Evolutionary conservation across 805 yeast genomes (phyloP), one percentile per base, ranked within the genome.

Genomic region (Kazachstania martiniae): DNA sequence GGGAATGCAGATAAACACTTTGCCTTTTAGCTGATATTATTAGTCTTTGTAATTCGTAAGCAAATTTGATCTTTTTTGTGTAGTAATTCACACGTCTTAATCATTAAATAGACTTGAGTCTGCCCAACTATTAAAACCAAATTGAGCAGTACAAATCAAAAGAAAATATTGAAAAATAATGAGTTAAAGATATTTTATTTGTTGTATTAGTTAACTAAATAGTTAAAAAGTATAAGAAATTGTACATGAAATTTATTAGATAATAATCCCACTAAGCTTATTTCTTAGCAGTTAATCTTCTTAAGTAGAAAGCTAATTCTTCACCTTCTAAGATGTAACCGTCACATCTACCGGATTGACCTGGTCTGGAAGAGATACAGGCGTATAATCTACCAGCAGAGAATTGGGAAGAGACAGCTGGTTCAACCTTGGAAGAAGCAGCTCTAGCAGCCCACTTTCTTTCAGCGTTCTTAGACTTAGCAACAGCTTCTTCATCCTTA

Each of bases 261-360:
- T 32, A 21, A 12, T 16, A 10, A 27, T 12, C 24, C 15, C 18
- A 27, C 25, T 26, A 32, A 27, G 28, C 57, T 79, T 86, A 89
- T 82, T 89, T 91, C 87, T 91, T 89, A 67, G 95, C 93, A 68
- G 95, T 78, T 72, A 91, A 77, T 85, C 95, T 89, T 81, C 95
- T 86, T 70, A 91, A 80, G 94, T 91, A 91, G 94, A 91, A 91
- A 68, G 97, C 97, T 71, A 91, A 85, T 76, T 91, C 98, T 69
- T 91, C 98, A 74, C 98, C 98, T 78, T 91, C 98, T 68, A 91
- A 83, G 73, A 91, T 81, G 91, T 91, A 91, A 73, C 98, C 98
- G 69, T 91, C 98, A 74, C 86, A 80, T 77, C 98, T 93, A 72
- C 98, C 98, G 53, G 94, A 82, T 79, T 91, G 98, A 71, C 98